Conservation (phyloP, 306 rosid genomes). For the Begonia loranthoides region DNA sequence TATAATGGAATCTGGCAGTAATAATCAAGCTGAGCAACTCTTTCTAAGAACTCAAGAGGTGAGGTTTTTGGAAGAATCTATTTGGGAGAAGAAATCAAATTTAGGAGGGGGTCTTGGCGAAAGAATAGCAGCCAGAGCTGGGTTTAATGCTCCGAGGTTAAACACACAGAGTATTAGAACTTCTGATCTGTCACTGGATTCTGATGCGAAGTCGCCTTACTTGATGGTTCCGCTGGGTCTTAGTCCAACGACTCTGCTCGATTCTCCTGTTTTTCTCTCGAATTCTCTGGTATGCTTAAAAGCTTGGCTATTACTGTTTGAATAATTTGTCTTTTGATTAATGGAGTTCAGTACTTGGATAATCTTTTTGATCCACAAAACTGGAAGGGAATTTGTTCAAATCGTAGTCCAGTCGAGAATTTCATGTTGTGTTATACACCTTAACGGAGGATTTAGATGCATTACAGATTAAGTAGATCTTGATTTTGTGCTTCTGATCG, state of each 20-base stretch:
- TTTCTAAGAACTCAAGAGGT: constrained; percentile 30
- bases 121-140: constrained; percentile 86
- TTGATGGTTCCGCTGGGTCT: constrained; percentile 86
- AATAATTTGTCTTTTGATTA: no score
- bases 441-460: no score
- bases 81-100: constrained; percentile 27
- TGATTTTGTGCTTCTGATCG: background rate
- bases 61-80: constrained; percentile 15
- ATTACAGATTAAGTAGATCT: no score
- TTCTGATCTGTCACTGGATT: constrained; percentile 41
- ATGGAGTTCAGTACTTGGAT: no score
- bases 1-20: constrained; percentile 23
- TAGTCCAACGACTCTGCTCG: constrained; percentile 88
- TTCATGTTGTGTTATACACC: no score
- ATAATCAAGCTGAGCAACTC: constrained; percentile 30
- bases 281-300: constrained; percentile 61
- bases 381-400: no score
- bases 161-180: constrained; percentile 78
- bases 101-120: constrained; percentile 65
- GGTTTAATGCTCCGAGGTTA: constrained; percentile 92
- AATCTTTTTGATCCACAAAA: no score
- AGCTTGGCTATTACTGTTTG: no score
- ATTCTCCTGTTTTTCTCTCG: constrained; percentile 85
- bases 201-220: constrained; percentile 62
- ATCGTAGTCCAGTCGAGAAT: no score